phyloP scores from a whole-genome alignment of 169 alveolate genomes.

The Plasmodium knowlesi region DNA sequence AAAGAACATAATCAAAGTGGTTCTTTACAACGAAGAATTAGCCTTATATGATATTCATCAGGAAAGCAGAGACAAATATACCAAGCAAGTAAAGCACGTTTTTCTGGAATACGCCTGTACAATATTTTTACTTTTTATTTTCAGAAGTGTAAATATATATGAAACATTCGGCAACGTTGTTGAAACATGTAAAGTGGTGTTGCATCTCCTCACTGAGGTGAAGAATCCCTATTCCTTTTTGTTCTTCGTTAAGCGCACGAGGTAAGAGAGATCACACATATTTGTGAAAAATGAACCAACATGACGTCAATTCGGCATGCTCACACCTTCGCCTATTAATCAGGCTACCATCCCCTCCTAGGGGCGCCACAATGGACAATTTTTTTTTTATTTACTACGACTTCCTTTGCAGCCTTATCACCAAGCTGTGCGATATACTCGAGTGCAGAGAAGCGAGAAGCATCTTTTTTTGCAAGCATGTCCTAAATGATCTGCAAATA shows the following conservation, averaged over 20 bases:
- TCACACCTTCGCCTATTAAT: not conserved
- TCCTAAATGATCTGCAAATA: slow-evolving; percentile 17
- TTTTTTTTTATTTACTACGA: not conserved
- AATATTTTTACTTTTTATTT: slow-evolving; percentile 25
- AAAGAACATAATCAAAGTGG: slow-evolving; percentile 8
- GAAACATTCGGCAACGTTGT: slow-evolving; percentile 12
- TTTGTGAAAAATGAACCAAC: not conserved
- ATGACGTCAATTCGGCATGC: not conserved
- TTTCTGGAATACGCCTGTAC: slow-evolving; percentile 32
- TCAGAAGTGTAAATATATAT: slow-evolving; percentile 36
- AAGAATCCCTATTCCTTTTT: slow-evolving; percentile 52
- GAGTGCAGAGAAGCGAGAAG: slow-evolving; percentile 57
- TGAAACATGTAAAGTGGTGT: slow-evolving; percentile 25
- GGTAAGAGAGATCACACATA: not conserved
- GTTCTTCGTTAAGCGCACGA: slow-evolving; percentile 19
- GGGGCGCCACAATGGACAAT: not conserved
- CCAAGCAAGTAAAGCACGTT: slow-evolving; percentile 20
- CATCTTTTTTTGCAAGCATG: slow-evolving; percentile 47
- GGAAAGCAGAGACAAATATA: slow-evolving; percentile 14
- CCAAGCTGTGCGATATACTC: slow-evolving; percentile 32
- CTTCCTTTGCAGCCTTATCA: not conserved
- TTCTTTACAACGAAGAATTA: slow-evolving; percentile 14
- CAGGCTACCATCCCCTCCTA: not conserved
- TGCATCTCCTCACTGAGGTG: slow-evolving; percentile 15
- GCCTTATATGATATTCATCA: slow-evolving; percentile 34